Conservation (phyloP, 257 asterid genomes). For the Henckelia pumila region DNA sequence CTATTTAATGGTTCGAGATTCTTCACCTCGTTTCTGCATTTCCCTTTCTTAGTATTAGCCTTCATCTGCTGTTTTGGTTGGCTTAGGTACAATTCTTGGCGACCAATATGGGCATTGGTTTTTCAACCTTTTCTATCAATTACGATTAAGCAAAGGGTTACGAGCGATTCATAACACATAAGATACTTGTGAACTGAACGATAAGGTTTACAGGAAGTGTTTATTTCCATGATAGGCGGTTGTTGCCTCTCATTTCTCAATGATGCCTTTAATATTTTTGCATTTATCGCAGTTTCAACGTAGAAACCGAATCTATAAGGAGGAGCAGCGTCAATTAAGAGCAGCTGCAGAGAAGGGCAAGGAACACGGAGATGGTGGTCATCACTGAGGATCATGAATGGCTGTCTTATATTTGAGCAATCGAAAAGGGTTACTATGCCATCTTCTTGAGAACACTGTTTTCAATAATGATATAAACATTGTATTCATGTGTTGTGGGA, state of each 20-base stretch:
- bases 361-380: conserved; percentile 62
- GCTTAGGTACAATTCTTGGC: not conserved
- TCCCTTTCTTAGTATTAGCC: not conserved
- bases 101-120: not conserved
- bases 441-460: conserved; percentile 27
- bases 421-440: conserved; percentile 22
- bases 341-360: conserved; percentile 68
- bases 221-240: not conserved
- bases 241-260: not conserved
- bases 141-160: not conserved
- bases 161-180: not conserved
- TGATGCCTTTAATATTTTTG: conserved; percentile 11
- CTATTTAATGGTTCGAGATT: not conserved
- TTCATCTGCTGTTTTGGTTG: not conserved
- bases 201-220: not conserved
- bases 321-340: conserved; percentile 95
- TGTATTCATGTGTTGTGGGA: conserved; percentile 27
- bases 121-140: too few species aligned
- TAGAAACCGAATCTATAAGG: conserved; percentile 91
- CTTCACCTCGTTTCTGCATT: not conserved
- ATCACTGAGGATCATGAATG: conserved; percentile 43
- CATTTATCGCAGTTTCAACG: conserved; percentile 68
- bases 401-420: conserved; percentile 11
- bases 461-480: conserved; percentile 37
- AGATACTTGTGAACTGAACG: not conserved